phyloP scores from a whole-genome alignment of 768 basidiomycete species.

The Boletus sensibilis region DNA sequence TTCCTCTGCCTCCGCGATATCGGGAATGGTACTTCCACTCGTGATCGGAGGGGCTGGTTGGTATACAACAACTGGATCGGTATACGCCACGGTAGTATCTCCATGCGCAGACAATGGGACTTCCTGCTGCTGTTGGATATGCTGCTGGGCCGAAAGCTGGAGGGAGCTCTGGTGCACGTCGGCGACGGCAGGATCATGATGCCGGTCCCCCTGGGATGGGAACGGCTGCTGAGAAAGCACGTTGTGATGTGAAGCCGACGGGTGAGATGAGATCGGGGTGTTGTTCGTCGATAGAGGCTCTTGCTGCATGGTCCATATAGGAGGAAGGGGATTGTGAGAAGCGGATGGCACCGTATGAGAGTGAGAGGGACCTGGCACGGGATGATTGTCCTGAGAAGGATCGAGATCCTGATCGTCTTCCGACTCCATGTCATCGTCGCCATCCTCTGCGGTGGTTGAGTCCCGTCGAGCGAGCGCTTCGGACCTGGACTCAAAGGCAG shows the following conservation, averaged over 20 bases:
- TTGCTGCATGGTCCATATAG: conserved; percentile 35
- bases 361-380: conserved; percentile 30
- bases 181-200: conserved; percentile 24
- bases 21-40: conserved; percentile 35
- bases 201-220: conserved; percentile 26
- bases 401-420: conserved; percentile 35
- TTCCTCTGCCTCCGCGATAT: conserved; percentile 50
- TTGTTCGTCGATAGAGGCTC: conserved; percentile 27
- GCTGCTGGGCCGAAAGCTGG: conserved; percentile 31
- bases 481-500: conserved; percentile 37
- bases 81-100: conserved; percentile 25
- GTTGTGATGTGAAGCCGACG: conserved; percentile 27
- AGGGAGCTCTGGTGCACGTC: conserved; percentile 30
- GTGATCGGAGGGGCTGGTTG: conserved; percentile 33
- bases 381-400: conserved; percentile 25
- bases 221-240: conserved; percentile 33
- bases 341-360: conserved; percentile 25
- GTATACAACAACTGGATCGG: conserved; percentile 33
- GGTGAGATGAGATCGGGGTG: conserved; percentile 34
- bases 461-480: conserved; percentile 29
- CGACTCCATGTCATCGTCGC: conserved; percentile 38
- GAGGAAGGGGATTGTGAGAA: conserved; percentile 33
- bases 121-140: conserved; percentile 30
- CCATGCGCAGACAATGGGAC: conserved; percentile 30
- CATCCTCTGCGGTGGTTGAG: conserved; percentile 32